phyloP scores from a whole-genome alignment of 2,329 filamentous ascomycete genomes.

The Podosphaera aphanis region DNA sequence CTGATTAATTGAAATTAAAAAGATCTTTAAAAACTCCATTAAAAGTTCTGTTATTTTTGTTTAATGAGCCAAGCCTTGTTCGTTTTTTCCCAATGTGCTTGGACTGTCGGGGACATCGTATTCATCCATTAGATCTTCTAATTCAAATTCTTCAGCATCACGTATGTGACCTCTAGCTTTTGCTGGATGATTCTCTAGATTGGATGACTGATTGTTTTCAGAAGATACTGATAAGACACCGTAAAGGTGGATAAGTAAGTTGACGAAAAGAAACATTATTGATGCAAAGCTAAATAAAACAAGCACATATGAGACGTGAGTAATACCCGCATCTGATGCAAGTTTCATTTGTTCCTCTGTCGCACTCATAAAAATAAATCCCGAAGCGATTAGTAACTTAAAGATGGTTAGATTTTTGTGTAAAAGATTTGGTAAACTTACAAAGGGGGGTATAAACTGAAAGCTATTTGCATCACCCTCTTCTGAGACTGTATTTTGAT shows the following conservation, averaged over 20 bases:
- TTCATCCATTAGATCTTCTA: constrained; percentile 74
- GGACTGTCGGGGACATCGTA: constrained; percentile 38
- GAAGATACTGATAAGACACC: constrained; percentile 29
- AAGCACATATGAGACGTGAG: constrained; percentile 77
- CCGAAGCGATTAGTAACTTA: constrained; percentile 71
- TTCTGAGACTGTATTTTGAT: constrained; percentile 39
- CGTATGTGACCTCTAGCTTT: constrained; percentile 33
- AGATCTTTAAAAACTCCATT: too few relatives aligned
- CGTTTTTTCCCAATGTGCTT: constrained; percentile 25
- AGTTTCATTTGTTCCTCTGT: constrained; percentile 89
- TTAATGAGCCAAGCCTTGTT: constrained; percentile 12
- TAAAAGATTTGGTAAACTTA: constrained; percentile 22
- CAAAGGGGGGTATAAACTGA: constrained; percentile 46
- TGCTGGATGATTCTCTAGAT: constrained; percentile 12
- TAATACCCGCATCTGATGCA: constrained; percentile 48
- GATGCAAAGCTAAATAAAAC: constrained; percentile 82
- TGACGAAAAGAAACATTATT: constrained; percentile 71
- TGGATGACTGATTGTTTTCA: constrained; percentile 10
- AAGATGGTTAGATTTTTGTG: constrained; percentile 10
- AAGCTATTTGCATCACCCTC: constrained; percentile 52
- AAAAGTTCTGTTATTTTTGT: too few relatives aligned
- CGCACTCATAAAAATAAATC: constrained; percentile 92
- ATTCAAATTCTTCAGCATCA: constrained; percentile 81
- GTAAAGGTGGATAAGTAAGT: constrained; percentile 69
- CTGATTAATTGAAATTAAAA: too few relatives aligned